Percentiles rank a stretch among this genome's conserved stretches.
Evolutionary conservation across 768 basidiomycete genomes (phyloP).

Genomic region (Baorangia bicolor): DNA sequence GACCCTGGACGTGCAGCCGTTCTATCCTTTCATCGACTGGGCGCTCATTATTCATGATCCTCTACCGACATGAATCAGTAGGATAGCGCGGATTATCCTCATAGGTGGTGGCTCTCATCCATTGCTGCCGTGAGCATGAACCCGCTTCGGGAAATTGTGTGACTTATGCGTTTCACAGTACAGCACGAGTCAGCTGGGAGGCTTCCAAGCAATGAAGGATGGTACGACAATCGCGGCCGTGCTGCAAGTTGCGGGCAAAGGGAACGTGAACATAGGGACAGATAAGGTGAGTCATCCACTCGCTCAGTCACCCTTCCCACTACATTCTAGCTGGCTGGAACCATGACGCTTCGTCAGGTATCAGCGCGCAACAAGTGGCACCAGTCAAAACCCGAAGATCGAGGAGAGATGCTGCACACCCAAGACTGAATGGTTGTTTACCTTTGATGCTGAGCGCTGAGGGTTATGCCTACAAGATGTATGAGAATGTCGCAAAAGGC

Average conservation of each 20-base stretch:
- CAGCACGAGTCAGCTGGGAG: neutral
- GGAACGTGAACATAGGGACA: neutral
- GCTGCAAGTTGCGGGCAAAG: neutral
- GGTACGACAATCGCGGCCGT: conserved; percentile 12
- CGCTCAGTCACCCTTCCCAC: neutral
- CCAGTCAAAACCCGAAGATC: neutral
- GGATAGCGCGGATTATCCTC: conserved; percentile 16
- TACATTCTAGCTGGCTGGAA: neutral
- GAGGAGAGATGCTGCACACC: neutral
- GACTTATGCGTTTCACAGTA: neutral
- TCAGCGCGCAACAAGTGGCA: neutral
- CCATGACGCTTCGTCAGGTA: neutral
- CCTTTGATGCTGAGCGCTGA: neutral
- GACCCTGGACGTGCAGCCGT: conserved; percentile 21
- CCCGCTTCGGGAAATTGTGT: neutral
- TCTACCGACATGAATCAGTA: conserved; percentile 32
- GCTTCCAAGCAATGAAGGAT: conserved; percentile 38
- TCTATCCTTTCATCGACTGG: conserved; percentile 34
- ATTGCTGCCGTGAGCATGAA: conserved; percentile 13
- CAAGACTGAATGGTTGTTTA: neutral
- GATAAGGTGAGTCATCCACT: neutral
- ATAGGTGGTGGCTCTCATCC: conserved; percentile 22
- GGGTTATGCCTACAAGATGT: neutral
- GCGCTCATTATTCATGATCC: conserved; percentile 36
- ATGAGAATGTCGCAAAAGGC: neutral